These are phyloP conservation scores for Auricularia sp. DNA, from an alignment of 768 basidiomycete genomes.

Conservation along the genomic window DNA sequence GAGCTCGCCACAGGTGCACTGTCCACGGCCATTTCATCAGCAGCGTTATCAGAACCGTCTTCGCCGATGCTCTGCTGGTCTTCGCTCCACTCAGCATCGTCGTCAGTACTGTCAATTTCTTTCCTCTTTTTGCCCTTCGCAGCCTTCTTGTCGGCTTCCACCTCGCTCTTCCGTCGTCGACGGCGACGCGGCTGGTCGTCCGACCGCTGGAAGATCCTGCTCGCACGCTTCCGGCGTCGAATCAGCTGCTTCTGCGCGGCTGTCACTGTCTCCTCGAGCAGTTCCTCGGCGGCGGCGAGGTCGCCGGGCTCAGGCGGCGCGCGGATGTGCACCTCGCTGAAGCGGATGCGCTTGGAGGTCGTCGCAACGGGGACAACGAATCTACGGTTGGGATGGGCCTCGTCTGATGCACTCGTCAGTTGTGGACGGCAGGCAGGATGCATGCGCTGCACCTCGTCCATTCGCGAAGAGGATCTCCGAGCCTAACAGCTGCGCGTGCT, in stretches of 20 bases:
- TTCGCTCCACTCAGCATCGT: too few relatives aligned
- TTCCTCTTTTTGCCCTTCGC: too few relatives aligned
- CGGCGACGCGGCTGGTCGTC: not conserved
- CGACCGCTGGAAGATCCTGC: not conserved
- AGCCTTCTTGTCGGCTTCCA: not conserved
- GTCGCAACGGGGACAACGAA: constrained; percentile 46
- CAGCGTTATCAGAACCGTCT: too few relatives aligned
- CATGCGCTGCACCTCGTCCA: constrained; percentile 30
- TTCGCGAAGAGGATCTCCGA: constrained; percentile 71
- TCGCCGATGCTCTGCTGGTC: too few relatives aligned
- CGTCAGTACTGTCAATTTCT: too few relatives aligned
- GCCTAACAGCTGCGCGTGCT: constrained; percentile 56
- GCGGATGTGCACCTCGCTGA: constrained; percentile 56
- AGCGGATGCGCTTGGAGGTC: constrained; percentile 60
- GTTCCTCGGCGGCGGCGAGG: not conserved
- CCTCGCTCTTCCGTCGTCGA: not conserved
- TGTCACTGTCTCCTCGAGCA: not conserved
- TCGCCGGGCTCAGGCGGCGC: constrained; percentile 21
- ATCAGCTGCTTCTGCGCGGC: not conserved
- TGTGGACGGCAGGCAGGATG: too few relatives aligned
- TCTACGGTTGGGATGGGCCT: constrained; percentile 38
- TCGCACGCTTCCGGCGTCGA: not conserved
- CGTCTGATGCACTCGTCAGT: constrained; percentile 21
- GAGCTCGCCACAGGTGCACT: too few relatives aligned
- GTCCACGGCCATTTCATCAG: too few relatives aligned